phyloP scores from a whole-genome alignment of 768 basidiomycete species.

The Sarcomyxa edulis region DNA sequence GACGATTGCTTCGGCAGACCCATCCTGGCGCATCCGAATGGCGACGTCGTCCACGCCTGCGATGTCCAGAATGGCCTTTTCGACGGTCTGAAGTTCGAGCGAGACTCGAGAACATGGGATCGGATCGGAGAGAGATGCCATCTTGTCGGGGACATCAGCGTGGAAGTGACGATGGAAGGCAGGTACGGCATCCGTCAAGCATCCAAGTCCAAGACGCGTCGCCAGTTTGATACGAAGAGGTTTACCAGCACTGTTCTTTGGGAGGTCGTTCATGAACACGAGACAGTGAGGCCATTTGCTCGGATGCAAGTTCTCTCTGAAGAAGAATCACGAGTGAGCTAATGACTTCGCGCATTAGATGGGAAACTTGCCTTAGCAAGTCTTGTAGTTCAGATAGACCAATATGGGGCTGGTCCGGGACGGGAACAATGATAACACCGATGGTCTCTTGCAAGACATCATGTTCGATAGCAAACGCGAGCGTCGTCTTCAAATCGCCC shows the following conservation, averaged over 20 bases:
- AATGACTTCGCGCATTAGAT: too few species aligned
- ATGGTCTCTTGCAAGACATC: slow-evolving; percentile 44
- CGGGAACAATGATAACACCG: slow-evolving; percentile 36
- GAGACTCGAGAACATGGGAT: slow-evolving; percentile 30
- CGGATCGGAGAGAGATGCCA: slow-evolving; percentile 27
- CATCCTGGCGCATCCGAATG: slow-evolving; percentile 25
- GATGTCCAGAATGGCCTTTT: slow-evolving; percentile 20
- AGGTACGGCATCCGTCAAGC: slow-evolving; percentile 28
- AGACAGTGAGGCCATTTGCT: slow-evolving; percentile 45
- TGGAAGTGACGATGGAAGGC: slow-evolving; percentile 35
- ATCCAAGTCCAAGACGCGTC: slow-evolving; percentile 32
- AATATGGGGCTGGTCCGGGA: slow-evolving; percentile 26
- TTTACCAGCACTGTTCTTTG: slow-evolving; percentile 44
- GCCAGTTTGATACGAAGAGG: slow-evolving; percentile 40
- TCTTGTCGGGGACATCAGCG: slow-evolving; percentile 24
- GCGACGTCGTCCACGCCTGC: slow-evolving; percentile 28
- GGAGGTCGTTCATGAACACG: slow-evolving; percentile 42
- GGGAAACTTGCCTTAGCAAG: slow-evolving; percentile 25
- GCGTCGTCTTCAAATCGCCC: slow-evolving; percentile 29
- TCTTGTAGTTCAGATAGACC: slow-evolving; percentile 37
- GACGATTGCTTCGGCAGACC: slow-evolving; percentile 33
- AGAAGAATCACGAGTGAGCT: not conserved
- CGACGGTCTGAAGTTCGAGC: slow-evolving; percentile 21
- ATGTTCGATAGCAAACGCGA: slow-evolving; percentile 42
- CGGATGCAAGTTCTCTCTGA: slow-evolving; percentile 38